phyloP scores from a whole-genome alignment of 805 yeast species.

The Dipodascus geniculatus region DNA sequence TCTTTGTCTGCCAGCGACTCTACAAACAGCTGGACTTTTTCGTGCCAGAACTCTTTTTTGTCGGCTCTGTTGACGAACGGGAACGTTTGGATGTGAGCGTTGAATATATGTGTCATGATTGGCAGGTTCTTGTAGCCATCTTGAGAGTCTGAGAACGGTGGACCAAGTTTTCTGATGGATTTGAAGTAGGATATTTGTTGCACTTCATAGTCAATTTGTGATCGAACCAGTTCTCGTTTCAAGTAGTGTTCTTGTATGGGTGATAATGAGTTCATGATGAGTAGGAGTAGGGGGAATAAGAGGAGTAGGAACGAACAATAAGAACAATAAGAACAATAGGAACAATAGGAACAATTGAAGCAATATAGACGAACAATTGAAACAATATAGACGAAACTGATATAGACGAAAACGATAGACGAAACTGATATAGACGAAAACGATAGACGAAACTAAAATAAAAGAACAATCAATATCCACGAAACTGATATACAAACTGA shows the following conservation, averaged over 20 bases:
- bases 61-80: conserved; percentile 53
- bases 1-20: conserved; percentile 66
- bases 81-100: conserved; percentile 50
- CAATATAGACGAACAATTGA: no score
- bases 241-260: conserved; percentile 77
- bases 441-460: no score
- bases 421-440: no score
- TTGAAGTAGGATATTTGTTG: conserved; percentile 43
- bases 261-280: conserved; percentile 22
- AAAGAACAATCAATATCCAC: no score
- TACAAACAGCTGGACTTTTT: conserved; percentile 66
- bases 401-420: no score
- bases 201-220: conserved; percentile 53
- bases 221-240: conserved; percentile 64
- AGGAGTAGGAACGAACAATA: not conserved
- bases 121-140: conserved; percentile 40
- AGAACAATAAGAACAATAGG: no score
- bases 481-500: no score
- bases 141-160: conserved; percentile 46
- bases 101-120: conserved; percentile 52
- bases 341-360: no score
- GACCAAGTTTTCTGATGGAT: conserved; percentile 61
- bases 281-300: not conserved
- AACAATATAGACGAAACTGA: no score
- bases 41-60: conserved; percentile 64